A percentile compares a stretch with the other conserved stretches of the same genome.
Conservation (phyloP, 176 grass and related monocot species). For the Tillandsia fasciculata region DNA sequence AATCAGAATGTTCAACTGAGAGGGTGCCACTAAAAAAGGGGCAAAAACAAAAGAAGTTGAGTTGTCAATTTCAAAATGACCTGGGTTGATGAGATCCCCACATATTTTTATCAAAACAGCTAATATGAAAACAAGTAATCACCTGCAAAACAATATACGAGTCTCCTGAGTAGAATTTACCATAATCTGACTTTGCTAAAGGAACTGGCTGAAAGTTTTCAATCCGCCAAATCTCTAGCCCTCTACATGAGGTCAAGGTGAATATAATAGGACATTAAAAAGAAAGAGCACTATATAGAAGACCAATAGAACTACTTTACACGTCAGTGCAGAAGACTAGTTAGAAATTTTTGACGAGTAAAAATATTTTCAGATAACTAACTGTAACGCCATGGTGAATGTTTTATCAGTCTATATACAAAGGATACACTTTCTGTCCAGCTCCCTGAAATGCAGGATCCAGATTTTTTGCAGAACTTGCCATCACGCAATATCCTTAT, state of each 20-base stretch:
- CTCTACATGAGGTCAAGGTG: conserved; percentile 27
- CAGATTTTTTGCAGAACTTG: conserved; percentile 42
- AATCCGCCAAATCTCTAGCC: conserved; percentile 44
- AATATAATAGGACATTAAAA: not conserved
- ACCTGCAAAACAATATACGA: conserved; percentile 44
- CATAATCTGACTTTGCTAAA: conserved; percentile 38
- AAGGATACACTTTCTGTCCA: conserved; percentile 69
- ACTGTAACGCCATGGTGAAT: not conserved
- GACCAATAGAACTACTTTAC: not conserved
- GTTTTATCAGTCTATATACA: not conserved
- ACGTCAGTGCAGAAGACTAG: not conserved
- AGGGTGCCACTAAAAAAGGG: not conserved
- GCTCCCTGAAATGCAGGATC: conserved; percentile 64
- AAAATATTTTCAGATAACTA: not conserved
- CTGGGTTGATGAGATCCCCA: too few species aligned
- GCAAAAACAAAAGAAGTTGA: conserved; percentile 1
- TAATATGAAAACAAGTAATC: not conserved
- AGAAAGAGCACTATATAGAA: not conserved
- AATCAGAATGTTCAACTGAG: too few species aligned
- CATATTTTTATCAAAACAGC: too few species aligned
- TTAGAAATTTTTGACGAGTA: not conserved
- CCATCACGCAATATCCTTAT: conserved; percentile 29
- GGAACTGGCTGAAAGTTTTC: conserved; percentile 41
- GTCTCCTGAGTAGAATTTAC: conserved; percentile 43
- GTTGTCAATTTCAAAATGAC: too few species aligned